A percentile compares a stretch with the other conserved stretches of the same genome.
These are phyloP conservation scores for Hordeum marinum DNA, from an alignment of 176 grass and related monocot genomes.

Conservation along the genomic window DNA sequence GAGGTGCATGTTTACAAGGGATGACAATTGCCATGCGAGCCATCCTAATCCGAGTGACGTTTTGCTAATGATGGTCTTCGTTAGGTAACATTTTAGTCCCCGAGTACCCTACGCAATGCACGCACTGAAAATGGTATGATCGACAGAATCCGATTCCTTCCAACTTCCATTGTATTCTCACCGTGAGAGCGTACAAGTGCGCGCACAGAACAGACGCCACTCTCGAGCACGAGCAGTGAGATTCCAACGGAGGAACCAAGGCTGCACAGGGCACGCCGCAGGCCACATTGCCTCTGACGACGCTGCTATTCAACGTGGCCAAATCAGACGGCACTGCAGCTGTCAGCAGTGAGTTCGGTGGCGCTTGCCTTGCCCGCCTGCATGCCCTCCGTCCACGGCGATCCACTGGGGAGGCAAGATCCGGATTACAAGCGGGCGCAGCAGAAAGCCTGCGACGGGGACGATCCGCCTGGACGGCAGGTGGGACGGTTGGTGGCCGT, in stretches of 20 bases:
- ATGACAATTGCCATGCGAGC: too few relatives aligned
- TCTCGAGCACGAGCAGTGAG: background rate
- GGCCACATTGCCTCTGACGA: too few relatives aligned
- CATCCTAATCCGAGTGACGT: too few relatives aligned
- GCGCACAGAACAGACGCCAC: background rate
- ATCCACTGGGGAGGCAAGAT: constrained; percentile 3
- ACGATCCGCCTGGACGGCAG: constrained; percentile 37
- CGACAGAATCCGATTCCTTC: too few relatives aligned
- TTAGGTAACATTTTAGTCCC: background rate
- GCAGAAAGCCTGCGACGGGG: constrained; percentile 8
- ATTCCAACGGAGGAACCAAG: constrained; percentile 8
- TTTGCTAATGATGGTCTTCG: too few relatives aligned
- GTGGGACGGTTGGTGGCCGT: background rate
- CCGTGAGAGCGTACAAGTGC: too few relatives aligned
- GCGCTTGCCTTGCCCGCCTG: constrained; percentile 7
- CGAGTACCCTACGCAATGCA: background rate
- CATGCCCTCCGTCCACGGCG: background rate
- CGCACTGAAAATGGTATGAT: background rate
- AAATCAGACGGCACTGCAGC: background rate
- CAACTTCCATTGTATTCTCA: background rate
- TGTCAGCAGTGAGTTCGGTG: background rate
- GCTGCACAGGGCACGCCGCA: background rate
- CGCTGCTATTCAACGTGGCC: background rate
- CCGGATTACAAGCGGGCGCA: background rate
- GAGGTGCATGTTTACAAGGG: too few relatives aligned